A percentile compares a stretch with the other conserved stretches of the same genome.
These are phyloP conservation scores for Starmerella khaoyaiensis DNA, from an alignment of 805 yeast genomes.

Conservation along the genomic window DNA sequence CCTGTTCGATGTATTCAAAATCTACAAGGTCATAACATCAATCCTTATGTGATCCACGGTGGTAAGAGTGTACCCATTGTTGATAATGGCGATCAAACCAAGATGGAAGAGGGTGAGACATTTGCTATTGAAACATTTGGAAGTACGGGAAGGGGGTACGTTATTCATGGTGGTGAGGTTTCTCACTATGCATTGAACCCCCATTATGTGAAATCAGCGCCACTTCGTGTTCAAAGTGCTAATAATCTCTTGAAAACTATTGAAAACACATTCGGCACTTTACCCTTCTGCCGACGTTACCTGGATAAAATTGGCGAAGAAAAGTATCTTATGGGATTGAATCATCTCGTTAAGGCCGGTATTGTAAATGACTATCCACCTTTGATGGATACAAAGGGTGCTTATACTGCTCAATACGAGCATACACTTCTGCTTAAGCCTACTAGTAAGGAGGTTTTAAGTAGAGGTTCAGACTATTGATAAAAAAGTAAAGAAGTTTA, in stretches of 20 bases:
- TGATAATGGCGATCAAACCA: conserved; percentile 81
- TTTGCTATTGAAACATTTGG: conserved; percentile 98
- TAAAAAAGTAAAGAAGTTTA: not conserved
- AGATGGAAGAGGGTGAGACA: conserved; percentile 98
- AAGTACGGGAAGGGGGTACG: conserved; percentile 89
- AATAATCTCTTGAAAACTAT: conserved; percentile 56
- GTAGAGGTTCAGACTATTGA: conserved; percentile 87
- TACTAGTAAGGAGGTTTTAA: conserved; percentile 82
- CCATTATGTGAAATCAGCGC: conserved; percentile 36
- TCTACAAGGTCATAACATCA: conserved; percentile 88
- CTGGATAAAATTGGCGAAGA: conserved; percentile 86
- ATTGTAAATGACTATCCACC: conserved; percentile 93
- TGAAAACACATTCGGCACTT: conserved; percentile 74
- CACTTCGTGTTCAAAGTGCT: conserved; percentile 52
- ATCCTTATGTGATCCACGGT: conserved; percentile 73
- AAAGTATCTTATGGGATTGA: conserved; percentile 76
- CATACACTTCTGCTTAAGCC: conserved; percentile 88
- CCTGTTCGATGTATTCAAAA: conserved; percentile 85
- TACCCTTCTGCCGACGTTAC: conserved; percentile 94
- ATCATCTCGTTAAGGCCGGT: conserved; percentile 72
- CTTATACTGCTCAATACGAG: conserved; percentile 92
- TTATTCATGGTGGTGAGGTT: conserved; percentile 75
- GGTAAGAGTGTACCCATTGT: conserved; percentile 97
- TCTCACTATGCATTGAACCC: conserved; percentile 74
- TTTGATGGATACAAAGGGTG: conserved; percentile 64